Conservation (phyloP, 2,329 filamentous ascomycete genomes). For the Dichotomopilus funicola region DNA sequence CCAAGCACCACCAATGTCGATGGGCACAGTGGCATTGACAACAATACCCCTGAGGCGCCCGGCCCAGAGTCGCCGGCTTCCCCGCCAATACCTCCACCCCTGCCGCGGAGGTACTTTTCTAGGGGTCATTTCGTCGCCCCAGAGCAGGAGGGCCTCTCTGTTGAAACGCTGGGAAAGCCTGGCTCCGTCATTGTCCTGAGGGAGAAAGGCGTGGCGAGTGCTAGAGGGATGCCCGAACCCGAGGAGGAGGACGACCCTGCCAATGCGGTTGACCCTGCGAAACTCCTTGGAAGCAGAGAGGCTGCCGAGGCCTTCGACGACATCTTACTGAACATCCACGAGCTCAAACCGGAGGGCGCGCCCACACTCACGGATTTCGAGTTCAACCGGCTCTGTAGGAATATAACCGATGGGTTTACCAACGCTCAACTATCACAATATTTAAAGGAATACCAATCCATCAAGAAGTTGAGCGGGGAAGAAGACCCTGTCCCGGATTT, state of each 20-base stretch:
- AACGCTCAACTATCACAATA: constrained; percentile 40
- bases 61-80: neutral
- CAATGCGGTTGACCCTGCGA: constrained; percentile 29
- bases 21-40: neutral
- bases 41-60: neutral
- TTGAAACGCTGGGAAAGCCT: constrained; percentile 33
- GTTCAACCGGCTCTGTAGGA: constrained; percentile 36
- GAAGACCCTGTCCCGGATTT: constrained; percentile 5
- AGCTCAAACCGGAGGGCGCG: constrained; percentile 38
- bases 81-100: neutral
- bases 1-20: no score
- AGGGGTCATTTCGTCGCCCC: constrained; percentile 15
- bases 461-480: constrained; percentile 1
- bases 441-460: constrained; percentile 19
- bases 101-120: constrained; percentile 8
- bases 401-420: constrained; percentile 42
- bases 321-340: constrained; percentile 41
- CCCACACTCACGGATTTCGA: constrained; percentile 33
- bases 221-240: constrained; percentile 8
- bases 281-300: constrained; percentile 26
- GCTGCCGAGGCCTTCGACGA: constrained; percentile 30
- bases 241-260: constrained; percentile 11
- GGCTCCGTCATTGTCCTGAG: constrained; percentile 44
- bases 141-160: constrained; percentile 22
- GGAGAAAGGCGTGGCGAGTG: constrained; percentile 24